Evolutionary conservation across 441 rosid genomes (phyloP), one percentile per base, ranked within the genome.

Genomic region (Populus hybrid): DNA sequence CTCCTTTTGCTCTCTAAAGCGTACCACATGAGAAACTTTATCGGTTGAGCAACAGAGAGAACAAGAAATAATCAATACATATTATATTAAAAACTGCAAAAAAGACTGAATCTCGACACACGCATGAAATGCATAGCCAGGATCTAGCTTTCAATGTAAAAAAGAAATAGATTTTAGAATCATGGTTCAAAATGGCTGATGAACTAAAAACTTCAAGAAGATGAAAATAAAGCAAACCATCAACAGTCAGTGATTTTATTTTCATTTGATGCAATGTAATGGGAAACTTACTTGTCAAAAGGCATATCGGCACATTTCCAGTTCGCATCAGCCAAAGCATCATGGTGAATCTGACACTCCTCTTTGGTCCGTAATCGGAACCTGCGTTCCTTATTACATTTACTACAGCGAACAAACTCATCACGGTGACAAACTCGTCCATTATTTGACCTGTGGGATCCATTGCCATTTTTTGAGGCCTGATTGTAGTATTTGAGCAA

Each of bases 261-360:
- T 34, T 73, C 46, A 38, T 50, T 63, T 32, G 67, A 75, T 46
- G 28, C 14, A 64, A 67, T 28, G 35, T 32, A 32, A 32, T 32
- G 34, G 70, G 36, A 76, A 40, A 80, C 91, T 24, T 90, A 97
- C 98, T 89, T 94, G 89, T 97, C 99, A 85, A 90, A 92, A 19
- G 94, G 89, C 57, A 86, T 86, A 78, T 93, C 97, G 78, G 97
- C 83, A 85, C 99, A 97, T 82, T 94, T 87, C 99, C 99, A 97
- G 82, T 92, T 91, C 40, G 83, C 83, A 87, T 90, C 94, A 12
- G 89, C 91, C 86, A 92, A 82, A 80, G 97, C 94, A 87, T 94
- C 96, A 86, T 97, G 99, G 86, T 97, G 92, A 80, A 91, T 70
- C 19, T 89, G 91, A 73, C 99, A 97, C 82, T 97, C 99, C 78